Conservation (phyloP, 164 flowering plant genomes). For the Echeveria elegans region DNA sequence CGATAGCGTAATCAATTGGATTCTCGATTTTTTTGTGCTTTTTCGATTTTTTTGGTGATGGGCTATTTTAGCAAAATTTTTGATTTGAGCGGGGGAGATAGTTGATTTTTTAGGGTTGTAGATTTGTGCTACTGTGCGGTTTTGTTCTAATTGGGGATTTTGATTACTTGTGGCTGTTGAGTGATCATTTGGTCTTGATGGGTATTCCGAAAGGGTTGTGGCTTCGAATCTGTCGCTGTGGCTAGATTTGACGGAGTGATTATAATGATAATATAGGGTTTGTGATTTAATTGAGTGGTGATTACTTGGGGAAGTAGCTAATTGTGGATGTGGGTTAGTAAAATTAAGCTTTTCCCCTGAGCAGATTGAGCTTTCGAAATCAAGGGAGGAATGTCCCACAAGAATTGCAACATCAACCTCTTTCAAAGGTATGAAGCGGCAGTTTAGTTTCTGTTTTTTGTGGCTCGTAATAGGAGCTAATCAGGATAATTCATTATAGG, state of each 20-base stretch:
- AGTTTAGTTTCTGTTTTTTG: constrained; percentile 4
- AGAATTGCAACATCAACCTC: background rate
- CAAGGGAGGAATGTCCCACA: background rate
- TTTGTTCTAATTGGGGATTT: background rate
- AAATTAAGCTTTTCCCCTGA: too few relatives aligned
- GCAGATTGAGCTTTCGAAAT: constrained; percentile 1
- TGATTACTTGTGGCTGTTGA: background rate
- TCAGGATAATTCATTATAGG: constrained; percentile 3
- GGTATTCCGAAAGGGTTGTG: background rate
- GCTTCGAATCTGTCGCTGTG: background rate
- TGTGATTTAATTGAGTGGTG: background rate
- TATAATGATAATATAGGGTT: background rate
- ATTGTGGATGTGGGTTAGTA: background rate
- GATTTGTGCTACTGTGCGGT: background rate
- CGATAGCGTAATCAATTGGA: background rate
- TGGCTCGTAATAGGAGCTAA: constrained; percentile 5
- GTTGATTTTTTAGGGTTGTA: background rate
- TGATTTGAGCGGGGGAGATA: background rate
- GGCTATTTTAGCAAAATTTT: background rate
- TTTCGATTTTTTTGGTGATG: background rate
- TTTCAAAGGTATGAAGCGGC: constrained; percentile 3
- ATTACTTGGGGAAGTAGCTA: background rate
- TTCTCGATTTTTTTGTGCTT: background rate
- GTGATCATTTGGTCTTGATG: background rate
- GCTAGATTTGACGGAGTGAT: background rate